Conservation (phyloP, 225 moss, liverwort and hornwort species). For the Marchantia polymorpha region DNA sequence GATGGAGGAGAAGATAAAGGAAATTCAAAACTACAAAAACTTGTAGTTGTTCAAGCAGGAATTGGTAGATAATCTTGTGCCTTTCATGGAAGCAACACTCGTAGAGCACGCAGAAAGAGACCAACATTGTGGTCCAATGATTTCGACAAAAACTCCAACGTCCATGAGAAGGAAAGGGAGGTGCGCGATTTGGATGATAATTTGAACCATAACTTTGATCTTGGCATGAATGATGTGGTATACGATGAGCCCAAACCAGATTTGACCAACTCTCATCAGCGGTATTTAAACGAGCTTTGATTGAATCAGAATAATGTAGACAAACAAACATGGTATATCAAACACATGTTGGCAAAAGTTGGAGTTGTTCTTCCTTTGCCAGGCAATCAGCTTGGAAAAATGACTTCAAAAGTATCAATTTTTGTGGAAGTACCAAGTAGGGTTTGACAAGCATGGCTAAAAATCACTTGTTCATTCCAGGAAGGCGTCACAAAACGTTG, state of each 20-base stretch:
- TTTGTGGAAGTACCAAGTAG: no score
- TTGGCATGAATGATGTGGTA: neutral
- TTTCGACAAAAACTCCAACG: constrained; percentile 13
- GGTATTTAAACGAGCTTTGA: constrained; percentile 12
- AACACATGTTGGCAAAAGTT: no score
- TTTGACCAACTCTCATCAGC: neutral
- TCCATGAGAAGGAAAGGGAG: constrained; percentile 23
- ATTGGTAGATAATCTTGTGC: constrained; percentile 60
- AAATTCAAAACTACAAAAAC: neutral
- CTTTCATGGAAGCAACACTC: constrained; percentile 51
- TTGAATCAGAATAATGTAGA: neutral
- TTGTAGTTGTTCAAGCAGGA: constrained; percentile 42
- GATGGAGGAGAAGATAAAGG: neutral
- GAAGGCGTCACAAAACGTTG: no score
- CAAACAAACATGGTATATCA: constrained; percentile 8
- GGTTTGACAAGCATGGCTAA: no score
- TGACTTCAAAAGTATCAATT: no score
- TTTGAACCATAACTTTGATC: neutral
- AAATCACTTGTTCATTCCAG: no score
- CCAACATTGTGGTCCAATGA: constrained; percentile 34
- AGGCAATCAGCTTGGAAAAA: no score
- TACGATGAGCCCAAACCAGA: neutral
- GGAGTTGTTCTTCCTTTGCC: no score
- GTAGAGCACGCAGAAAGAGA: constrained; percentile 33
- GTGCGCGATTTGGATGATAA: neutral